Evolutionary conservation across 225 moss, liverwort and hornwort genomes (phyloP).

Genomic region (Straminergon stramineum): DNA sequence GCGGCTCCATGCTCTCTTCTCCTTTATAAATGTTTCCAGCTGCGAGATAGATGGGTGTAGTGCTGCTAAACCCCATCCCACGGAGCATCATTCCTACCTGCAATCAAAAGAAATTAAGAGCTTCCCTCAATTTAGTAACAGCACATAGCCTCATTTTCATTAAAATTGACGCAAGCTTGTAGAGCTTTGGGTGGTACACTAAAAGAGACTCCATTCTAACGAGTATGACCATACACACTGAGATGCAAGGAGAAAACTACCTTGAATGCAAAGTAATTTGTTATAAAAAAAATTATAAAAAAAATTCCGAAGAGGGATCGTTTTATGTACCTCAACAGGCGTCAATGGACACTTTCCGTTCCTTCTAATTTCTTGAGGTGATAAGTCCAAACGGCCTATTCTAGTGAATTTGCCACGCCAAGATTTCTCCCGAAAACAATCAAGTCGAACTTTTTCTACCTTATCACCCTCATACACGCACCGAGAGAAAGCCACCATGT

Average conservation of each 20-base stretch:
- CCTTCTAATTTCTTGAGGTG: constrained; percentile 60
- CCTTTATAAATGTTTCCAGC: constrained; percentile 77
- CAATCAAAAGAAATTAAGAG: background rate
- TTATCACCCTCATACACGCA: constrained; percentile 75
- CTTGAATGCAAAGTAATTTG: background rate
- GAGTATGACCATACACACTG: background rate
- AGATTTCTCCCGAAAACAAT: constrained; percentile 68
- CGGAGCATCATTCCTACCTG: constrained; percentile 97
- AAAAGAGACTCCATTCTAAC: background rate
- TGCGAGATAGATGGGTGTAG: constrained; percentile 83
- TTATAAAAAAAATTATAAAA: rapidly evolving
- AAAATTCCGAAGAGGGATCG: too few species aligned
- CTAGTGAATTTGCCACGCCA: constrained; percentile 92
- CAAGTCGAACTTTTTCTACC: constrained; percentile 60
- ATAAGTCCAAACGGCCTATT: constrained; percentile 37
- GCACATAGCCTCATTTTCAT: background rate
- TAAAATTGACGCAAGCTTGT: background rate
- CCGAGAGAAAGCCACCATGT: constrained; percentile 96
- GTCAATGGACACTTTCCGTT: constrained; percentile 93
- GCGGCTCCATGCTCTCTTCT: constrained; percentile 60
- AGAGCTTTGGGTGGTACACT: background rate
- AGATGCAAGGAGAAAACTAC: background rate
- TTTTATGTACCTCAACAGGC: constrained; percentile 61
- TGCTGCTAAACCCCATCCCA: constrained; percentile 82
- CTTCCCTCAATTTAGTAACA: background rate